Evolutionary conservation across 1,139 yeast species (phyloP).

Genomic region (Taiozyma sp.): DNA sequence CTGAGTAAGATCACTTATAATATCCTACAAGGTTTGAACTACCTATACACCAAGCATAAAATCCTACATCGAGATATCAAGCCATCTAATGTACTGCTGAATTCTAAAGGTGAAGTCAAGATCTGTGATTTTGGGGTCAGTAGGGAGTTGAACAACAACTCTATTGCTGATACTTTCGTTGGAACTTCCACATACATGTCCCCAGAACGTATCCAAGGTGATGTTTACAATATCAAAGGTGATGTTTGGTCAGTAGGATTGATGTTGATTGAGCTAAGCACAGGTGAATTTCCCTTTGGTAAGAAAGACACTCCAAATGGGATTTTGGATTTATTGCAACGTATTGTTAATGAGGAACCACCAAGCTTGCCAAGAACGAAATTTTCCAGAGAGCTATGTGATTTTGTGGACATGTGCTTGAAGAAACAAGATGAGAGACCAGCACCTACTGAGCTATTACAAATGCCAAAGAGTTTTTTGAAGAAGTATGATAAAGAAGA

Average conservation of each 20-base stretch:
- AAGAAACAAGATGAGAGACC: conserved; percentile 59
- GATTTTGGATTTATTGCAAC: conserved; percentile 80
- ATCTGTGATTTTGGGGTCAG: conserved; percentile 94
- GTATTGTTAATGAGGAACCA: conserved; percentile 91
- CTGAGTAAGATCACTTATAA: conserved; percentile 72
- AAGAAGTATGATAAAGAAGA: conserved; percentile 22
- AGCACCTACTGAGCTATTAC: conserved; percentile 52
- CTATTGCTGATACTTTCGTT: conserved; percentile 94
- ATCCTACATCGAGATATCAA: conserved; percentile 92
- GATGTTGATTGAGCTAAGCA: conserved; percentile 82
- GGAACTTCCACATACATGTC: conserved; percentile 98
- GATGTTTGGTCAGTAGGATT: conserved; percentile 97
- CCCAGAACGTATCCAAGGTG: conserved; percentile 95
- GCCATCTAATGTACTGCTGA: conserved; percentile 82
- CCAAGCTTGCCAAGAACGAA: conserved; percentile 55
- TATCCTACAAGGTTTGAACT: conserved; percentile 76
- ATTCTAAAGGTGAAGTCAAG: conserved; percentile 75
- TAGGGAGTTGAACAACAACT: conserved; percentile 75
- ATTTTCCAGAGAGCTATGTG: conserved; percentile 41
- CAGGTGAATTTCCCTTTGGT: conserved; percentile 69
- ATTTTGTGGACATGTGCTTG: conserved; percentile 63
- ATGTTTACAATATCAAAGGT: conserved; percentile 84
- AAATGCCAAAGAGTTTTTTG: conserved; percentile 24
- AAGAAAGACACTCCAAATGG: conserved; percentile 72
- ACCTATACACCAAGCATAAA: conserved; percentile 74